Percentiles rank a stretch among this genome's conserved stretches.
phyloP scores from a whole-genome alignment of 2,329 filamentous ascomycete genomes.

The Fusarium nodosum region DNA sequence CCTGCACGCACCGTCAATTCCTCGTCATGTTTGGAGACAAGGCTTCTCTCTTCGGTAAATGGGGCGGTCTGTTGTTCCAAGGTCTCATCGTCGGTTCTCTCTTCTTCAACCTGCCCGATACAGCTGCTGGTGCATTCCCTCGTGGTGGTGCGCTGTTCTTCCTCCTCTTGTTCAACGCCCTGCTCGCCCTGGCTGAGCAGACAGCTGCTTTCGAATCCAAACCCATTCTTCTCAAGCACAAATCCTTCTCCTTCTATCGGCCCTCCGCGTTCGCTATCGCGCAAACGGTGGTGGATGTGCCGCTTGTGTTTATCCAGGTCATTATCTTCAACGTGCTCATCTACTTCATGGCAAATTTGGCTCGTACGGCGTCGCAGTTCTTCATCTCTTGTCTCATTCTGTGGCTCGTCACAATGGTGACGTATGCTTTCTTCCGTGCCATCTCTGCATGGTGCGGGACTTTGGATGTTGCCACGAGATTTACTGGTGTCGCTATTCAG shows the following conservation, averaged over 20 bases:
- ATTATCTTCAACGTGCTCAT: conserved; percentile 77
- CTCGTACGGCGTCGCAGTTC: conserved; percentile 74
- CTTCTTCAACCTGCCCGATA: conserved; percentile 76
- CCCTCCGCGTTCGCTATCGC: conserved; percentile 70
- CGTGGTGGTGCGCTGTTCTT: conserved; percentile 65
- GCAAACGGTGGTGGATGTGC: conserved; percentile 70
- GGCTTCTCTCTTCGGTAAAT: conserved; percentile 81
- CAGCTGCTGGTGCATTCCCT: conserved; percentile 74
- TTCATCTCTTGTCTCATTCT: conserved; percentile 75
- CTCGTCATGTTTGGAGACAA: conserved; percentile 83
- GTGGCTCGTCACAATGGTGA: conserved; percentile 68
- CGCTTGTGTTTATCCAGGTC: conserved; percentile 73
- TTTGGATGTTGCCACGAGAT: conserved; percentile 73
- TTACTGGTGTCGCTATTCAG: conserved; percentile 69
- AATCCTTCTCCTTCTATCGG: conserved; percentile 77
- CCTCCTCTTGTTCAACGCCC: conserved; percentile 65
- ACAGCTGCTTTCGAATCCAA: conserved; percentile 73
- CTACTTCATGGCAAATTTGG: conserved; percentile 83
- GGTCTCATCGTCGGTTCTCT: conserved; percentile 81
- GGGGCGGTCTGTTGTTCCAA: conserved; percentile 82
- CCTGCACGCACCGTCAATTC: conserved; percentile 80
- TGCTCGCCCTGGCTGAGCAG: conserved; percentile 82
- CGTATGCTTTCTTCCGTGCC: conserved; percentile 71
- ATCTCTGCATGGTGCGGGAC: conserved; percentile 71
- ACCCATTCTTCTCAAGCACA: conserved; percentile 78